Evolutionary conservation across 192 early-diverging fungal genomes (phyloP), one percentile per base, ranked within the genome.

Genomic region (Podila minutissima): DNA sequence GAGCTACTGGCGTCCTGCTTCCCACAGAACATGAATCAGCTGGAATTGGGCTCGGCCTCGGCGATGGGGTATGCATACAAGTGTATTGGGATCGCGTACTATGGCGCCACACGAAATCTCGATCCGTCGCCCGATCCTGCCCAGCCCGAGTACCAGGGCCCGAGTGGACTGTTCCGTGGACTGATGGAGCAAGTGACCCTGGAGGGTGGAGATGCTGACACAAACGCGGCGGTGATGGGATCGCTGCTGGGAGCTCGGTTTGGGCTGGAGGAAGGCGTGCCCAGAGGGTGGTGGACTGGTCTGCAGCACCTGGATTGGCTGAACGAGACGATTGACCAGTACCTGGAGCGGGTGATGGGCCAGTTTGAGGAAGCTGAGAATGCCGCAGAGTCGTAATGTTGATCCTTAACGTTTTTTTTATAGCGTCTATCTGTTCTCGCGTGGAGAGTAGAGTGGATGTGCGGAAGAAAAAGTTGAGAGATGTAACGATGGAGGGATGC

Each of bases 61-160:
- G 26, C 46, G 0, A 86, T 89, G 19, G 88, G 86, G 5, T 89
- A 88, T 66, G 82, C 86, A 3, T 86, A 77, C 74, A 89, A 89
- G 64, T 81, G 77, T 55, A 63, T 89, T 29, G 88, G 86, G 15
- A 46, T 82, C 1, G 83, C 63, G 0, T 57, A 82, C 51, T 83
- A 85, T 70, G 75, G 81, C 20, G 75, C 75, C 10, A 82, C 74
- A 22, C 57, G 83, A 17, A 58, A 66, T 3, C 28, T 86, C 26
- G 74, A 67, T n/a, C 37, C 67, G 9, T 46, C 60, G 29, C 13
- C 48, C 2, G 53, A 55, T 24, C 37, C 66, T 9, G 73, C 49
- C n/a, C 59, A 24, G 46, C 76, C 70, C n/a, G 76, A 79, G 51
- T 79, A 79, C 15, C 33, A 35, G 24, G 76, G 76, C 5, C 60